Conservation (phyloP, 1,284 basidiomycete species). For the Tranzscheliella williamsii region DNA sequence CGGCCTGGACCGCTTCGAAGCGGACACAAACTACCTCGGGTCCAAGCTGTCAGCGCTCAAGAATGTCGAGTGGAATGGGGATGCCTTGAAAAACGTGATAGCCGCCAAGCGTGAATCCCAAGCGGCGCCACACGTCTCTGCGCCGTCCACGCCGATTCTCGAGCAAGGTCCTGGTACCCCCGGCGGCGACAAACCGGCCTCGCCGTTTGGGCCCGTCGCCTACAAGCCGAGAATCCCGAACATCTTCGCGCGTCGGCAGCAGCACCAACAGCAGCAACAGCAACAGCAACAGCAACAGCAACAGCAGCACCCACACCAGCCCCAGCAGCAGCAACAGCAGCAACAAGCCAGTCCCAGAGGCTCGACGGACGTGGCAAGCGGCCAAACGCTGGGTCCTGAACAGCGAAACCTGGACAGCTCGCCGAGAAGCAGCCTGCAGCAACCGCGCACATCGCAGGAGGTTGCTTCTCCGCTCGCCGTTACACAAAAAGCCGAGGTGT, state of each 20-base stretch:
- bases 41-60: conserved; percentile 44
- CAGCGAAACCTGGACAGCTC: conserved; percentile 15
- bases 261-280: no score
- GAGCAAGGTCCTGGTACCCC: conserved; percentile 25
- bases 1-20: conserved; percentile 29
- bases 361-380: conserved; percentile 12
- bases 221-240: conserved; percentile 38
- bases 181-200: conserved; percentile 12
- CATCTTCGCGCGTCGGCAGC: conserved; percentile 38
- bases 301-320: no score
- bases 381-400: conserved; percentile 3
- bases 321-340: no score
- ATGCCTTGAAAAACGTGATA: conserved; percentile 30
- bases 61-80: conserved; percentile 46
- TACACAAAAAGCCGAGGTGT: no score
- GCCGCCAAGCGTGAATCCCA: conserved; percentile 14
- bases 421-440: conserved; percentile 23
- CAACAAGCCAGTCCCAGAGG: conserved; percentile 14
- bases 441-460: conserved; percentile 2
- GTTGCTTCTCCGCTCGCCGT: background rate
- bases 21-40: conserved; percentile 40
- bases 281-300: no score
- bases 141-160: conserved; percentile 12
- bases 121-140: conserved; percentile 6
- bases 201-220: conserved; percentile 22